Evolutionary conservation across 176 grass and related monocot genomes (phyloP).

Genomic region (Ananas comosus): DNA sequence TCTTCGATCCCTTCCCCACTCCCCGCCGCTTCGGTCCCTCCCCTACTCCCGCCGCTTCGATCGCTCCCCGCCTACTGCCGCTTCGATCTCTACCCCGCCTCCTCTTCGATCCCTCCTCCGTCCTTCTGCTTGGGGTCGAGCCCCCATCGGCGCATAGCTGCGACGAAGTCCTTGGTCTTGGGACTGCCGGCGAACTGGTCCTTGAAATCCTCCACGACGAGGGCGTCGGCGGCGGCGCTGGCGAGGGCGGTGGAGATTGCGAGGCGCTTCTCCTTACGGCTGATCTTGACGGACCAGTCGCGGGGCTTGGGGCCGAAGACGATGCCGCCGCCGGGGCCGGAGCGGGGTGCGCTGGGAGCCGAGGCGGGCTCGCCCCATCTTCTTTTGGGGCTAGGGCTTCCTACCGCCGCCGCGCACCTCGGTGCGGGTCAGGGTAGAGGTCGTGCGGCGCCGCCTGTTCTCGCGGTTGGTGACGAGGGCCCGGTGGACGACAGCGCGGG

Average conservation of each 20-base stretch:
- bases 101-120: no score
- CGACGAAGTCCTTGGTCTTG: slow-evolving; percentile 68
- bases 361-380: slow-evolving; percentile 69
- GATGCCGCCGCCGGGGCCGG: slow-evolving; percentile 83
- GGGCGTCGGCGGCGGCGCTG: slow-evolving; percentile 66
- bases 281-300: slow-evolving; percentile 99
- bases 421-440: slow-evolving; percentile 81
- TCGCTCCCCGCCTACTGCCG: no score
- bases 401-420: slow-evolving; percentile 73
- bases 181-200: slow-evolving; percentile 48
- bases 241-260: slow-evolving; percentile 79
- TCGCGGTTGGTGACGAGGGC: slow-evolving; percentile 78
- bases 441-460: slow-evolving; percentile 83
- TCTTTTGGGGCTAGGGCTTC: slow-evolving; percentile 94
- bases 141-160: slow-evolving; percentile 74
- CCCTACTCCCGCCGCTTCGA: no score
- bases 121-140: slow-evolving; percentile 84
- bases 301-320: slow-evolving; percentile 92
- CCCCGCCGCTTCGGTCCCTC: no score
- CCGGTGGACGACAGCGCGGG: slow-evolving; percentile 83
- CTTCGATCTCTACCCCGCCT: no score
- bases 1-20: no score
- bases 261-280: slow-evolving; percentile 96
- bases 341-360: slow-evolving; percentile 80
- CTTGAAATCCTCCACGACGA: slow-evolving; percentile 79